Percentiles rank a stretch among this genome's conserved stretches.
phyloP scores from a whole-genome alignment of 2,329 filamentous ascomycete genomes.

The Alternaria viburni region DNA sequence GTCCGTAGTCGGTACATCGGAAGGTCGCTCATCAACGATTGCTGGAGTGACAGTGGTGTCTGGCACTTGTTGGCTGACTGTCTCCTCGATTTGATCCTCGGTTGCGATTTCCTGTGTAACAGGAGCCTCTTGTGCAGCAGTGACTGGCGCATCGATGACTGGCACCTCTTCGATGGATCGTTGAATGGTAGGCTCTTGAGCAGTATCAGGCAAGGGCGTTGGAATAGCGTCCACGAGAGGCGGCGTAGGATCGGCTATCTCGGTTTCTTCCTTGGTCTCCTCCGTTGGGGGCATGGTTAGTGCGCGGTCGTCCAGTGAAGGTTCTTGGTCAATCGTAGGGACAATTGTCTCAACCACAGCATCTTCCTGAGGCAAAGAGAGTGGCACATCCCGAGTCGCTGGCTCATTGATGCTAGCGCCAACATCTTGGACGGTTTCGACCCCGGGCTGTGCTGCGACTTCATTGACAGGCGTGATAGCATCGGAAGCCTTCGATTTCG shows the following conservation, averaged over 20 bases:
- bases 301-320: conserved; percentile 3
- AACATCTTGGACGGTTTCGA: conserved; percentile 1
- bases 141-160: background rate
- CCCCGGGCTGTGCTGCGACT: background rate
- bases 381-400: background rate
- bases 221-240: conserved; percentile 7
- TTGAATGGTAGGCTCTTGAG: background rate
- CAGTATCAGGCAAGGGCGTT: background rate
- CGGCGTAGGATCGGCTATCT: conserved; percentile 18
- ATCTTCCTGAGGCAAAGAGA: background rate
- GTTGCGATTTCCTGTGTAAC: background rate
- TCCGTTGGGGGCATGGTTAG: conserved; percentile 9
- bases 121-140: background rate
- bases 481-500: conserved; percentile 27
- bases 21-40: background rate
- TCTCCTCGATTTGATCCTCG: background rate
- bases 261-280: conserved; percentile 31
- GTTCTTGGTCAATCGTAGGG: conserved; percentile 6
- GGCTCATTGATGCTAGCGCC: background rate
- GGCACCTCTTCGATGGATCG: background rate
- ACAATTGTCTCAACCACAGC: conserved; percentile 16
- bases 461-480: conserved; percentile 18
- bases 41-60: background rate
- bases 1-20: conserved; percentile 14
- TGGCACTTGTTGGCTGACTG: background rate